Base-by-base conservation (phyloP, 306 rosid species). In the Canavalia gladiata region DNA sequence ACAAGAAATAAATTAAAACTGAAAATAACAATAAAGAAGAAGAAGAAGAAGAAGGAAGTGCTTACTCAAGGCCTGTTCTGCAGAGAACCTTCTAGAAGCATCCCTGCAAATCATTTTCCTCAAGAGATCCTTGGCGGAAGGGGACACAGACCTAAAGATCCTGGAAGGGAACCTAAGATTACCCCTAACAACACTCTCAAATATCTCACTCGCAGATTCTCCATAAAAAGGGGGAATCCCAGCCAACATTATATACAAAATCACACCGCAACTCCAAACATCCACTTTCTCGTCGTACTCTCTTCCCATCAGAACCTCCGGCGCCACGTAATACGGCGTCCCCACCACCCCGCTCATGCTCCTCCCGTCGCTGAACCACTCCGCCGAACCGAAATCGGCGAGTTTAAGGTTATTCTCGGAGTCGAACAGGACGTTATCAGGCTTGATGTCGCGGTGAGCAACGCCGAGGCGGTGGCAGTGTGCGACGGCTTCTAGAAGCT, bases 301-400 rank as follows among this genome's bases (percentile, higher is more conserved):
- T 9, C 85, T 74, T 2, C 97, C 99, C 86, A 89, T 10, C 76
- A 95, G 33, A 2, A 95, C 97, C 88, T 95, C 97, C 12, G 97
- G 99, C 9, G 96, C 92, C 4, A 95, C 92, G 2, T 95, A 95
- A n/a, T 93, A 95, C 35, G 98, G 99, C 82, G 97, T 93, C 3
- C 97, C 98, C 35, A 95, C 97, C 35, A 95, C 90, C 0, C 97
- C 98, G 8, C 39, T 87, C 85, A 84, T 74, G 42, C 43, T 46
- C 9, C 88, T 81, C 2, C 84, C 95, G 10, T 93, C 90, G 0
- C 81, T 78, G 29, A 87, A 86, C 98, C 96, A 93, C 80, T 86
- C 92, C 0, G 99, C 97, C 0, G 98, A 95, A 3, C 99, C 99
- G 33, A 95, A 95, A 28, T 95, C 99, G 0, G 90, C 97, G 2